Percentiles rank a stretch among this genome's conserved stretches.
Conservation (phyloP, 495 filamentous ascomycete genomes). For the Podospora conica region DNA sequence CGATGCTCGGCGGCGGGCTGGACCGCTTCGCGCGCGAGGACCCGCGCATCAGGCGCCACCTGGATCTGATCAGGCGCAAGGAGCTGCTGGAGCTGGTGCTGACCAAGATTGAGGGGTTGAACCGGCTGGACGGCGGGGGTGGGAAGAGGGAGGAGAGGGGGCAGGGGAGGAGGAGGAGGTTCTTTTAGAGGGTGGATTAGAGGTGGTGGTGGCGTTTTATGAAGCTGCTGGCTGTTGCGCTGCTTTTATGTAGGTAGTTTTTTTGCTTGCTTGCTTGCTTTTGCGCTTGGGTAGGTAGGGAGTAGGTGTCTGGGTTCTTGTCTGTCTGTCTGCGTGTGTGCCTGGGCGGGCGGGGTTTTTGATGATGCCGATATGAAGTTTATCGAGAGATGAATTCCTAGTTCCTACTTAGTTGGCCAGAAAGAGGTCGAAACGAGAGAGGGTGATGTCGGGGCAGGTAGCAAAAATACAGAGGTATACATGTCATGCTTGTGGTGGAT, state of each 20-base stretch:
- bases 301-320: not conserved
- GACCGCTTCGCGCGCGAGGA: slow-evolving; percentile 92
- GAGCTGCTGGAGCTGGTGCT: slow-evolving; percentile 88
- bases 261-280: not conserved
- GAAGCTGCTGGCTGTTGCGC: not conserved
- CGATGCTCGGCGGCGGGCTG: slow-evolving; percentile 69
- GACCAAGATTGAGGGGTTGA: slow-evolving; percentile 85
- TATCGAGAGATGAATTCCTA: not conserved
- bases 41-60: slow-evolving; percentile 75
- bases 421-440: not conserved
- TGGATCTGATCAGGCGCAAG: slow-evolving; percentile 87
- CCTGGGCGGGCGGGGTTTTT: not conserved
- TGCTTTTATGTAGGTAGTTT: not conserved
- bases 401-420: too few relatives aligned
- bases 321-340: not conserved
- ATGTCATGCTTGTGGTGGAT: not conserved
- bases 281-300: not conserved
- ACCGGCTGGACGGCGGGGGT: slow-evolving; percentile 56
- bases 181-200: not conserved
- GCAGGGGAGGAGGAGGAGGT: not conserved
- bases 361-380: not conserved
- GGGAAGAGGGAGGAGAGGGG: not conserved
- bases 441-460: not conserved
- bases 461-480: not conserved
- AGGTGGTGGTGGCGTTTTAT: not conserved